These are phyloP conservation scores for Metschnikowia gelsemii DNA, from an alignment of 805 yeast genomes.

Conservation along the genomic window DNA sequence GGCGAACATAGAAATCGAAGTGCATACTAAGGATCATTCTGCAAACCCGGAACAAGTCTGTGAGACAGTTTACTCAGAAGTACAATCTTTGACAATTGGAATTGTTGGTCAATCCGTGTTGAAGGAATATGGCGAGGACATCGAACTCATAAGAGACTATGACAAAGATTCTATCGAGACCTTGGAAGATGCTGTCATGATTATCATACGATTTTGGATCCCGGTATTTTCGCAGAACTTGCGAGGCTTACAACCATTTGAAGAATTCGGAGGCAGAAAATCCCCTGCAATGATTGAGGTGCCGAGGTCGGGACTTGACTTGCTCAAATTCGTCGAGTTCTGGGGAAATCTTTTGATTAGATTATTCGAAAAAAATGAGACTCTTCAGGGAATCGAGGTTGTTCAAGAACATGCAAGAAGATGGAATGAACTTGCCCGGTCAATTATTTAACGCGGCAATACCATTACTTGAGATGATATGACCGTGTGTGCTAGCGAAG, in stretches of 20 bases:
- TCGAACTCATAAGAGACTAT: slow-evolving; percentile 50
- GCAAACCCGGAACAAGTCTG: slow-evolving; percentile 1
- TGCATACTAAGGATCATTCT: slow-evolving; percentile 3
- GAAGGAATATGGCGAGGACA: slow-evolving; percentile 57
- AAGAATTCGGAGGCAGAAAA: slow-evolving; percentile 13
- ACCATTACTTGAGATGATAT: not conserved
- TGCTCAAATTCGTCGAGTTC: slow-evolving; percentile 45
- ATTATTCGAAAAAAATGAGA: slow-evolving; percentile 9
- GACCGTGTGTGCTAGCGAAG: no score
- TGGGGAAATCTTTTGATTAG: slow-evolving; percentile 50
- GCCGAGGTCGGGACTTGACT: slow-evolving; percentile 14
- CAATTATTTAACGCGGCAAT: not conserved
- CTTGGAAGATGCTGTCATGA: slow-evolving; percentile 43
- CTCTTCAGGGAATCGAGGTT: slow-evolving; percentile 1
- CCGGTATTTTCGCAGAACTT: slow-evolving; percentile 59
- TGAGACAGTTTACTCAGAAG: slow-evolving; percentile 39
- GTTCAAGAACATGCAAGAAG: not conserved
- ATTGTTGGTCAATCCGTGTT: slow-evolving; percentile 53
- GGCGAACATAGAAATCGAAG: slow-evolving; percentile 11
- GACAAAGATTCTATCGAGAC: slow-evolving; percentile 31
- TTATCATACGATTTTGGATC: slow-evolving; percentile 38
- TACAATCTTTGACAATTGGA: slow-evolving; percentile 39
- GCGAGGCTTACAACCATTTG: slow-evolving; percentile 20
- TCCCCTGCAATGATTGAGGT: slow-evolving; percentile 18
- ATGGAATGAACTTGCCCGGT: slow-evolving; percentile 10